phyloP scores from a whole-genome alignment of 169 alveolate genomes.

The Prorocentrum cordatum region DNA sequence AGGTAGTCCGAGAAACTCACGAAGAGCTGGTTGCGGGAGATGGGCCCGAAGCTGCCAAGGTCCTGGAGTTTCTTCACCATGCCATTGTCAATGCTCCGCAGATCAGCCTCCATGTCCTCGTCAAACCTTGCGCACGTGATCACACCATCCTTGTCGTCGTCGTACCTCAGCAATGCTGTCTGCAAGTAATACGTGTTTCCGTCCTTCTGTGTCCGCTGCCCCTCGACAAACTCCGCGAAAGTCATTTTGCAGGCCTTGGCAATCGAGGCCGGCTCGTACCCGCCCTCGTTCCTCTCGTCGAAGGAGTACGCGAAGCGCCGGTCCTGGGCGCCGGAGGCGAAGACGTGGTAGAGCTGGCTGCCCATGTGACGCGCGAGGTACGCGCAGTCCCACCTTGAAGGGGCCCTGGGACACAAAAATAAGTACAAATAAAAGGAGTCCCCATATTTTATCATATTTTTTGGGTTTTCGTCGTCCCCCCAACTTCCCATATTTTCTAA shows the following conservation, averaged over 20 bases:
- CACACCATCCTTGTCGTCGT: not conserved
- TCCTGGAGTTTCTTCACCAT: conserved; percentile 6
- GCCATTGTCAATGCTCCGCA: conserved; percentile 4
- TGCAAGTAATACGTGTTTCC: conserved; percentile 44
- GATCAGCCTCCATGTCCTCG: conserved; percentile 4
- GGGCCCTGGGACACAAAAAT: too few relatives aligned
- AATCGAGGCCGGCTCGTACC: conserved; percentile 25
- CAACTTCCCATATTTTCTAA: too few relatives aligned
- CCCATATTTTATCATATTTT: too few relatives aligned
- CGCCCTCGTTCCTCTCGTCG: conserved; percentile 35
- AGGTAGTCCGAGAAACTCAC: conserved; percentile 11
- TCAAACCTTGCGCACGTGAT: conserved; percentile 40
- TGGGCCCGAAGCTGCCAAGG: conserved; percentile 2
- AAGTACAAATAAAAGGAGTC: too few relatives aligned
- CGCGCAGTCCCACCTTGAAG: conserved; percentile 27
- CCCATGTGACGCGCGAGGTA: conserved; percentile 33
- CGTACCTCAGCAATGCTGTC: conserved; percentile 32
- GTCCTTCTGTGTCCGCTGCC: not conserved
- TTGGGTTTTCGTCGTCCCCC: too few relatives aligned
- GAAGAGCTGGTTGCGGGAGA: conserved; percentile 38
- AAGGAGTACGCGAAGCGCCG: conserved; percentile 43
- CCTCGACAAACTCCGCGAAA: conserved; percentile 5
- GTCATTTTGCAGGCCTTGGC: conserved; percentile 51
- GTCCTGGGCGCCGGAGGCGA: not conserved
- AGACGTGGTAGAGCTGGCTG: conserved; percentile 23